These are phyloP conservation scores for Verticillium albo-atrum DNA, from an alignment of 2,329 filamentous ascomycete species.

Conservation along the genomic window DNA sequence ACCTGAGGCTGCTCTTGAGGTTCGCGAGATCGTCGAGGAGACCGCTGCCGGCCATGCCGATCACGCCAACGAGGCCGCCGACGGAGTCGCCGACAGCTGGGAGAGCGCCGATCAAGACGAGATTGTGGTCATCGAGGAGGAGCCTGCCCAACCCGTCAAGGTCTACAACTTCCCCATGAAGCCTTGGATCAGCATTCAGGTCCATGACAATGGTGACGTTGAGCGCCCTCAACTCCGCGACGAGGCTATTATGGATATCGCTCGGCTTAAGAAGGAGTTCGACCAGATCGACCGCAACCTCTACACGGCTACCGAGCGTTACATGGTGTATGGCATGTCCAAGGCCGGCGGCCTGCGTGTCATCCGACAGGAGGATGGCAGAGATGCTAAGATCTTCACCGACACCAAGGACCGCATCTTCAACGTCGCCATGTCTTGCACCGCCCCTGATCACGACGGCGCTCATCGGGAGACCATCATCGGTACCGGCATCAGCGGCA, in stretches of 20 bases:
- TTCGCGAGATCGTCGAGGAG: slow-evolving; percentile 48
- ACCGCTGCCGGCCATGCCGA: slow-evolving; percentile 35
- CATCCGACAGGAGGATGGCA: slow-evolving; percentile 90
- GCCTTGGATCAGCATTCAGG: slow-evolving; percentile 86
- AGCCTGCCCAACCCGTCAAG: slow-evolving; percentile 60
- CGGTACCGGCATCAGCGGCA: slow-evolving; percentile 88
- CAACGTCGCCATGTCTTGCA: slow-evolving; percentile 80
- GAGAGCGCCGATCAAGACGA: slow-evolving; percentile 78
- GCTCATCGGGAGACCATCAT: slow-evolving; percentile 76
- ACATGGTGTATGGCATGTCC: slow-evolving; percentile 91
- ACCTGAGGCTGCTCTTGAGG: slow-evolving; percentile 46
- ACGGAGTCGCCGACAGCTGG: slow-evolving; percentile 78
- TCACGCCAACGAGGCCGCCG: neutral
- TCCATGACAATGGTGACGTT: slow-evolving; percentile 55
- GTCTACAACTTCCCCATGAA: slow-evolving; percentile 97
- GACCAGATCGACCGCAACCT: slow-evolving; percentile 95
- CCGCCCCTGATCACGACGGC: slow-evolving; percentile 49
- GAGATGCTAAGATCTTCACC: slow-evolving; percentile 87
- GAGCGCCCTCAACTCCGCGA: slow-evolving; percentile 64
- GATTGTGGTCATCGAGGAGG: slow-evolving; percentile 61
- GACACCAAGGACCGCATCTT: slow-evolving; percentile 92
- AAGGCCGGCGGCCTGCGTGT: slow-evolving; percentile 91
- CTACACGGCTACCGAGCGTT: slow-evolving; percentile 81
- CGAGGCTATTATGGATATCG: slow-evolving; percentile 85
- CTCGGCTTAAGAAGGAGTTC: slow-evolving; percentile 93